Percentiles rank a stretch among this genome's conserved stretches.
phyloP scores from a whole-genome alignment of 768 basidiomycete genomes.

The Pleurotus djamor region DNA sequence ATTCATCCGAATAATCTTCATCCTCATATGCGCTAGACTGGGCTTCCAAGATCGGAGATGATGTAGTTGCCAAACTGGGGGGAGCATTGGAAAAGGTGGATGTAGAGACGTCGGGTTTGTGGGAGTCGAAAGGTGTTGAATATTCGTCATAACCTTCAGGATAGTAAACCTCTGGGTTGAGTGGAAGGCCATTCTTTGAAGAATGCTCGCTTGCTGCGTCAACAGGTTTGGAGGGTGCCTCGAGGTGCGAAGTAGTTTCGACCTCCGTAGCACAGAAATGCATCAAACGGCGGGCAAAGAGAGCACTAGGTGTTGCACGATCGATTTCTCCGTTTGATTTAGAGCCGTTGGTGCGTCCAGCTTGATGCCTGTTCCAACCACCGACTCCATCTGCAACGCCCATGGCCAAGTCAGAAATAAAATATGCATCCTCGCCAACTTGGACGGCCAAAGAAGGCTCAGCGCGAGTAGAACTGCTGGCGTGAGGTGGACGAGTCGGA shows the following conservation, averaged over 20 bases:
- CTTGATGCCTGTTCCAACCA: constrained; percentile 66
- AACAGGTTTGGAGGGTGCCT: too few species aligned
- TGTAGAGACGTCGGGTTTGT: neutral
- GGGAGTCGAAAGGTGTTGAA: neutral
- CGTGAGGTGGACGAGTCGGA: too few species aligned
- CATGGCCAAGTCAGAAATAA: constrained; percentile 79
- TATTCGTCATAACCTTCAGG: neutral
- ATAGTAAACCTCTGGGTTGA: neutral
- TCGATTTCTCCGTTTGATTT: neutral
- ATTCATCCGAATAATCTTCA: neutral
- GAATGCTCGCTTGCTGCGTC: too few species aligned
- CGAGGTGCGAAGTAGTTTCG: constrained; percentile 15
- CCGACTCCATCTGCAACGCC: constrained; percentile 97
- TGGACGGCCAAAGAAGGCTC: constrained; percentile 56
- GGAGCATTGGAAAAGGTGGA: too few species aligned
- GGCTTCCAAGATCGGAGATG: neutral
- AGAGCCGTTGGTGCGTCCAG: constrained; percentile 4
- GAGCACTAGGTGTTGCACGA: constrained; percentile 31
- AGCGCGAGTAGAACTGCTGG: constrained; percentile 10
- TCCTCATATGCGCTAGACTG: neutral
- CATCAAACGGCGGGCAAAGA: constrained; percentile 81
- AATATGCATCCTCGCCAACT: constrained; percentile 93
- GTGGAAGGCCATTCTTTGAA: too few species aligned
- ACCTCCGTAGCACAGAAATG: constrained; percentile 76
- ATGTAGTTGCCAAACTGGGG: neutral